Evolutionary conservation across 257 asterid species (phyloP).

Genomic region (Lavandula angustifolia): DNA sequence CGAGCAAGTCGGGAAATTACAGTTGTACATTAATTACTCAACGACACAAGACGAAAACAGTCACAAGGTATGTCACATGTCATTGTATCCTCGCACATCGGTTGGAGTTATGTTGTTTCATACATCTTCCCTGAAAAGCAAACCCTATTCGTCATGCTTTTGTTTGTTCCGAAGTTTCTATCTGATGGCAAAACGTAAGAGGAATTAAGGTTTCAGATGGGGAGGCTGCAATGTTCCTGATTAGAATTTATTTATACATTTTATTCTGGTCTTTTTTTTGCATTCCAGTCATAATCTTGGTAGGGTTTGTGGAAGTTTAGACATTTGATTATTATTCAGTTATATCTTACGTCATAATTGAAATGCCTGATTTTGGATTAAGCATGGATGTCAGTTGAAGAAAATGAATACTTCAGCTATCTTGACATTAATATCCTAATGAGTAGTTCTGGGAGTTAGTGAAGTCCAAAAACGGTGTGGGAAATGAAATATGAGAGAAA

Average conservation of each 20-base stretch:
- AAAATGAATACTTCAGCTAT: neutral
- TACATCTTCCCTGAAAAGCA: neutral
- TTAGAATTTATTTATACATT: neutral
- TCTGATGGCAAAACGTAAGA: neutral
- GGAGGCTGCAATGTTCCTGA: neutral
- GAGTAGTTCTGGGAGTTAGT: neutral
- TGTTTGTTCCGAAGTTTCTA: conserved; percentile 7
- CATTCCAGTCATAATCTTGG: neutral
- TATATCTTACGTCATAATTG: neutral
- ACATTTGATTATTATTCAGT: conserved; percentile 4
- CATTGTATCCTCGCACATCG: neutral
- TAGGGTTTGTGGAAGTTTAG: neutral
- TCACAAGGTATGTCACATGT: conserved; percentile 56
- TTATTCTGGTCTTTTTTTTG: neutral
- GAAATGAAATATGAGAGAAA: neutral
- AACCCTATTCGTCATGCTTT: neutral
- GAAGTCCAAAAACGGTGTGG: neutral
- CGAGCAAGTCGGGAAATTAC: conserved; percentile 87
- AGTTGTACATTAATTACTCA: conserved; percentile 66
- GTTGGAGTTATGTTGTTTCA: conserved; percentile 9
- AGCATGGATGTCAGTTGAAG: neutral
- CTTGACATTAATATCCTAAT: neutral
- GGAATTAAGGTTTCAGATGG: conserved; percentile 6
- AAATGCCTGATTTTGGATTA: neutral
- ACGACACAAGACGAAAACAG: conserved; percentile 67